Evolutionary conservation across 2,329 filamentous ascomycete genomes (phyloP), one percentile per base, ranked within the genome.

Genomic region (Fusarium setosum): DNA sequence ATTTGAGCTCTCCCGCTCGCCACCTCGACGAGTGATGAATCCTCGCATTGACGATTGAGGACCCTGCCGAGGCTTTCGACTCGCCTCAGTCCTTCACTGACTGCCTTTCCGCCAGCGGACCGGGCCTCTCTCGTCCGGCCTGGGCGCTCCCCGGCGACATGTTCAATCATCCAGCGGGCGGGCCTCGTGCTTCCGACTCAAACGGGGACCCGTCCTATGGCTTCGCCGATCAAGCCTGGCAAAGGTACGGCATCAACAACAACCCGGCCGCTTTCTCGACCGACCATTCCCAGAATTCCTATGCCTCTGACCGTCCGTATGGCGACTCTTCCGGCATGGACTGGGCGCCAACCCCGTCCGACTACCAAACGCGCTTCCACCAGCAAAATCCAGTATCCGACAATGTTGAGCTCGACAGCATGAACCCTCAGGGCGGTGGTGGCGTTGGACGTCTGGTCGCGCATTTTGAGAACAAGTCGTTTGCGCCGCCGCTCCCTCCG

Each of bases 391-490:
- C 61, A 21, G 47, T 65, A 31, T 34, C 59, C 40, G 61, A 69
- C 49, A 67, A 71, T 61, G 67, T 76, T 29, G 73, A 77, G 54
- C 63, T 77, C 20, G 67, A 72, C 32, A 62, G 67, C 20, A 67
- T 76, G 55, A 63, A 47, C 40, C 41, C 71, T 29, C 74, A 74
- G 24, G 61, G 45, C 34, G 68, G 70, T 21, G 65, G 71, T 31
- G 74, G 76, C 35, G 78, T 80, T 48, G 74, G 77, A 42, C 76
- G 77, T 42, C 63, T 81, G 44, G 76, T 80, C 56, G 77, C 79
- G 47, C 79, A 80, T 48, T 81, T 81, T 66, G 79, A 81, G 52
- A 79, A 75, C 56, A 79, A 78, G 55, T 74, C 68, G 44, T 76
- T 74, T 67, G 73, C 73, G 35, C 77, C 74, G 35, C 74, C 76